Base-by-base conservation (phyloP, 768 basidiomycete genomes). In the Leucocoprinus birnbaumii region DNA sequence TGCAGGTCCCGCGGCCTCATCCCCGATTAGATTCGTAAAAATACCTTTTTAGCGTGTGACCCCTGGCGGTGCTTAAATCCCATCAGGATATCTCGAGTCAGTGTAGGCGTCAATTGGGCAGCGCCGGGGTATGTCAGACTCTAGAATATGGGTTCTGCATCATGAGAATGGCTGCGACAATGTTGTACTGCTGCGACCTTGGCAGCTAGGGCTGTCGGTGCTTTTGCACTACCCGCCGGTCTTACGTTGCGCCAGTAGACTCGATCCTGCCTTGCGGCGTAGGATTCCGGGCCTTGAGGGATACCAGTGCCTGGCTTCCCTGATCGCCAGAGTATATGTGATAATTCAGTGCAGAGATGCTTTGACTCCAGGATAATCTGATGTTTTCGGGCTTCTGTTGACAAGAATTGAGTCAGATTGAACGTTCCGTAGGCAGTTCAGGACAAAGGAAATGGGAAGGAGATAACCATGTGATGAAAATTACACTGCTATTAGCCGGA, bases 31-130 rank as follows among this genome's bases (percentile, higher is more conserved):
- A 46, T 19, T 44, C 52, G 43, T 24, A 44, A 18, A n/a, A 35
- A 49, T 48, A 42, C 35, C 16, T 18, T 40, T 37, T 22, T 27
- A 54, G 19, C 54, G 40, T 55, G 47, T 41, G 48, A 55, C 45
- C 40, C 41, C 54, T 55, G 31, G 44, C 52, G 45, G 46, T 34
- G 41, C 38, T 35, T 47, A 21, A 55, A 55, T 55, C 54, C 47
- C 34, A 44, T 49, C 26, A 51, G 22, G 26, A 42, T 27, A 31
- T 31, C 38, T 24, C 24, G 21, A 16, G 16, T 51, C 11, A 38
- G n/a, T 18, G 8, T 4, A 11, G 22, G 16, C 22, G 19, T 25
- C n/a, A n/a, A n/a, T n/a, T n/a, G n/a, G n/a, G n/a, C n/a, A n/a
- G n/a, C n/a, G n/a, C n/a, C n/a, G n/a, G n/a, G n/a, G n/a, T n/a